Conservation (phyloP, 2,329 filamentous ascomycete species). For the Reticulascus tulasneorum region DNA sequence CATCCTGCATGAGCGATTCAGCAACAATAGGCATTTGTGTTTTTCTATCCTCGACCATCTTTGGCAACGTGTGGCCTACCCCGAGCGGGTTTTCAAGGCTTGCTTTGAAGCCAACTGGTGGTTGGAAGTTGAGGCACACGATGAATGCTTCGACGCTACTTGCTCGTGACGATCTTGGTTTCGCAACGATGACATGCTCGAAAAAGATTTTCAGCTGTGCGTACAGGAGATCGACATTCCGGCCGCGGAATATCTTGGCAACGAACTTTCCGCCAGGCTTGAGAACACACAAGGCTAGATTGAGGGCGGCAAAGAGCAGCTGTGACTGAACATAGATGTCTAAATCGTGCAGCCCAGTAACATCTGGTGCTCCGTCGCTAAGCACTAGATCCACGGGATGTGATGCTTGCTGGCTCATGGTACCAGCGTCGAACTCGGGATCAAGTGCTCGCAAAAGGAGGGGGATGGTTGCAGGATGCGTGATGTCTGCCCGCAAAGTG, state of each 20-base stretch:
- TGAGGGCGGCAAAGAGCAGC: constrained; percentile 88
- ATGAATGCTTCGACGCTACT: constrained; percentile 97
- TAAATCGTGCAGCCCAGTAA: constrained; percentile 92
- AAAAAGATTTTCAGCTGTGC: constrained; percentile 93
- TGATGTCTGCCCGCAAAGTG: constrained; percentile 92
- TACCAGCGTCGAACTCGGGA: constrained; percentile 55
- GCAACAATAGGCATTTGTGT: constrained; percentile 36
- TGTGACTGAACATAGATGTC: constrained; percentile 98
- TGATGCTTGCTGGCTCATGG: constrained; percentile 48
- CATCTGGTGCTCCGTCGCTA: constrained; percentile 92
- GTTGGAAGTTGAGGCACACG: constrained; percentile 85
- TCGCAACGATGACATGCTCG: constrained; percentile 80
- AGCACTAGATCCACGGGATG: constrained; percentile 89
- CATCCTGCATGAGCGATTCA: constrained; percentile 41
- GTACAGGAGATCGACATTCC: constrained; percentile 93
- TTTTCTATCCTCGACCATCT: constrained; percentile 43
- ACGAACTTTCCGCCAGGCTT: constrained; percentile 94
- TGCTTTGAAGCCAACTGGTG: constrained; percentile 70
- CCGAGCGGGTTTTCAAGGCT: constrained; percentile 74
- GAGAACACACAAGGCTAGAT: constrained; percentile 87
- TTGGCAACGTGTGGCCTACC: constrained; percentile 51
- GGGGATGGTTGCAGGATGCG: constrained; percentile 91
- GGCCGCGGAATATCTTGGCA: constrained; percentile 93
- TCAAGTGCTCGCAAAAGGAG: constrained; percentile 83
- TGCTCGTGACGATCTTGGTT: constrained; percentile 89